Evolutionary conservation across 495 filamentous ascomycete genomes (phyloP).

Genomic region (Aspergillus saccharolyticus): DNA sequence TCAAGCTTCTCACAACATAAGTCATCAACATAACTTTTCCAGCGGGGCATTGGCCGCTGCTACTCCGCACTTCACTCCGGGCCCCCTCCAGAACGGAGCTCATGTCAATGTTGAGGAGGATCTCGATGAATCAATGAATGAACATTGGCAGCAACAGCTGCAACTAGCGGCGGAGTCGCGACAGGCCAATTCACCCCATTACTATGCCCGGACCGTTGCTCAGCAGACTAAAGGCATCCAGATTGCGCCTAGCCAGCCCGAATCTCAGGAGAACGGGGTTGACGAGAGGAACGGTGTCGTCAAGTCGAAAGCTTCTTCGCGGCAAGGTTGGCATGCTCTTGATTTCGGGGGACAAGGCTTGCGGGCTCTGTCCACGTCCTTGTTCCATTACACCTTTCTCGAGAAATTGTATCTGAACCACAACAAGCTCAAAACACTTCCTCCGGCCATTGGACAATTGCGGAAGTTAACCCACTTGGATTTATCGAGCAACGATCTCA

Average conservation of each 20-base stretch:
- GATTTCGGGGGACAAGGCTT: slow-evolving; percentile 93
- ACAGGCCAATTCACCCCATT: slow-evolving; percentile 57
- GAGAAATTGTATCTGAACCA: slow-evolving; percentile 85
- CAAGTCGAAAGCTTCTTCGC: slow-evolving; percentile 51
- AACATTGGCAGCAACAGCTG: slow-evolving; percentile 87
- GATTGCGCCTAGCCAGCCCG: slow-evolving; percentile 50
- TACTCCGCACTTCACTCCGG: slow-evolving; percentile 70
- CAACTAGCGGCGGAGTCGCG: slow-evolving; percentile 69
- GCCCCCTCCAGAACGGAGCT: slow-evolving; percentile 71
- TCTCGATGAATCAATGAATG: slow-evolving; percentile 58
- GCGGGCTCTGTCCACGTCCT: slow-evolving; percentile 64
- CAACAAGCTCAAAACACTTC: slow-evolving; percentile 77
- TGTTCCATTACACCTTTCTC: slow-evolving; percentile 85
- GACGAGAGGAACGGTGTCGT: slow-evolving; percentile 58
- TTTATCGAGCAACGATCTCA: slow-evolving; percentile 79
- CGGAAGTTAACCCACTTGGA: slow-evolving; percentile 76
- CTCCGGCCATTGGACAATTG: slow-evolving; percentile 72
- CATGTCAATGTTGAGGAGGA: slow-evolving; percentile 52
- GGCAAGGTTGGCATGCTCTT: slow-evolving; percentile 84
- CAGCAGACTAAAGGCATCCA: slow-evolving; percentile 58
- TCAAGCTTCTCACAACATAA: slow-evolving; percentile 59
- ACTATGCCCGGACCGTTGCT: slow-evolving; percentile 57
- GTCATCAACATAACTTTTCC: slow-evolving; percentile 78
- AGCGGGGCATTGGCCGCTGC: slow-evolving; percentile 65
- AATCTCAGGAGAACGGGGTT: slow-evolving; percentile 54